Percentiles rank a stretch among this genome's conserved stretches.
Conservation (phyloP, 371 early-diverging fungal species). For the Mortierella sp. region DNA sequence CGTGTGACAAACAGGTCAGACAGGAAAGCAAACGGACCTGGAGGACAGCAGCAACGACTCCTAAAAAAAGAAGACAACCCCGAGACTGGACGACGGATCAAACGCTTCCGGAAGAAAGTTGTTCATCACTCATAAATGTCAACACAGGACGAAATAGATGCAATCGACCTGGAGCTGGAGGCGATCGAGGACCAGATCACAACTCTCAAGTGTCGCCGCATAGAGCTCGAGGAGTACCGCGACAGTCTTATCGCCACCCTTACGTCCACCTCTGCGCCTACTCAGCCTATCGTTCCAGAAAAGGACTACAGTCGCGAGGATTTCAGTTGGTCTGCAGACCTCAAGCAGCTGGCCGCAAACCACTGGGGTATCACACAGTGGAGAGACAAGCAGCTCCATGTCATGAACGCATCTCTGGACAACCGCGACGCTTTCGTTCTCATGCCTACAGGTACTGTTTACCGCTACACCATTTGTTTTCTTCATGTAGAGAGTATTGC, state of each 20-base stretch:
- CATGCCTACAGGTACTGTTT: constrained; percentile 79
- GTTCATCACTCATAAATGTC: not conserved
- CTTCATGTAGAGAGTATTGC: not conserved
- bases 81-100: not conserved
- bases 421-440: constrained; percentile 85
- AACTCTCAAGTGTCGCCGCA: constrained; percentile 33
- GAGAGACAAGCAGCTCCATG: constrained; percentile 78
- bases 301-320: constrained; percentile 51
- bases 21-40: not conserved
- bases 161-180: constrained; percentile 35
- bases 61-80: constrained; percentile 5
- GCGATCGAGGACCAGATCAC: constrained; percentile 38
- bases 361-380: constrained; percentile 72
- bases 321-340: constrained; percentile 68
- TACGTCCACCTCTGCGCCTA: not conserved
- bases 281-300: not conserved
- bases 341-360: constrained; percentile 52
- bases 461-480: not conserved
- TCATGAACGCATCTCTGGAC: constrained; percentile 82
- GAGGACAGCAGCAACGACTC: not conserved
- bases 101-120: not conserved
- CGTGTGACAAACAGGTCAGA: not conserved
- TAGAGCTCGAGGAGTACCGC: constrained; percentile 36
- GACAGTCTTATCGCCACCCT: constrained; percentile 22
- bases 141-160: constrained; percentile 29